These are phyloP conservation scores for Crithidia expoeki DNA, from an alignment of 208 protist species.

Conservation along the genomic window DNA sequence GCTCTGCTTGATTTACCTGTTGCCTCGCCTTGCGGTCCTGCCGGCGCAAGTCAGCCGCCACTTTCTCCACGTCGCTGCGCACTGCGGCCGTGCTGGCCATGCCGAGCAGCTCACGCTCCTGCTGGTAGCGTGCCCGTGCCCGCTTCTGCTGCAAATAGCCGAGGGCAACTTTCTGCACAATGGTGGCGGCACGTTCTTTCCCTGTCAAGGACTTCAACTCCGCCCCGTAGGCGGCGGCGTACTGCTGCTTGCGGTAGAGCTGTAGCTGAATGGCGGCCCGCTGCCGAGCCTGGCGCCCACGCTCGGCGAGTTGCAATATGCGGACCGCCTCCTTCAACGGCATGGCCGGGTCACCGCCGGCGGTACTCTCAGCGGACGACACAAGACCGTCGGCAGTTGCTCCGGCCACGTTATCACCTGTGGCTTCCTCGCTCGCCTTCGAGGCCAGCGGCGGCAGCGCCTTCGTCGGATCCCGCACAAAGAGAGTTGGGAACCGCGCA, in stretches of 20 bases:
- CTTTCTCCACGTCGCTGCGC: slow-evolving; percentile 35
- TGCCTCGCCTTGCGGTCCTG: slow-evolving; percentile 85
- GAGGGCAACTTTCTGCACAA: slow-evolving; percentile 89
- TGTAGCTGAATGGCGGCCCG: slow-evolving; percentile 90
- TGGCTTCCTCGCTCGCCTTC: slow-evolving; percentile 5
- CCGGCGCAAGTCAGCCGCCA: slow-evolving; percentile 45
- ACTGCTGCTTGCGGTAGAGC: slow-evolving; percentile 88
- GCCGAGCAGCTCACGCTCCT: slow-evolving; percentile 92
- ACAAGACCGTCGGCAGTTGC: background rate
- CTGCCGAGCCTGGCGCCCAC: slow-evolving; percentile 94
- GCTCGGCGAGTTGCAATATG: slow-evolving; percentile 93
- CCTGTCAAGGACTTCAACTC: slow-evolving; percentile 71
- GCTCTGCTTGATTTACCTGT: slow-evolving; percentile 87
- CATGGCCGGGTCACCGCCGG: slow-evolving; percentile 42
- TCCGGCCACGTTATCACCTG: background rate
- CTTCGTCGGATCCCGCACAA: slow-evolving; percentile 40
- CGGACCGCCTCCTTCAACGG: slow-evolving; percentile 84
- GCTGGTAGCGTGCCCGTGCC: slow-evolving; percentile 55
- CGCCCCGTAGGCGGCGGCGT: slow-evolving; percentile 47
- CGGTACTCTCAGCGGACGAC: background rate
- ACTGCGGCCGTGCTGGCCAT: slow-evolving; percentile 55
- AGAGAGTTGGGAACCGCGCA: slow-evolving; percentile 13
- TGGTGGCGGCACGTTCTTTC: slow-evolving; percentile 84
- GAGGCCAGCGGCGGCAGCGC: slow-evolving; percentile 21
- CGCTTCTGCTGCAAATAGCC: slow-evolving; percentile 88